Conservation (phyloP, 192 early-diverging fungal species). For the Coemansia sp. region DNA sequence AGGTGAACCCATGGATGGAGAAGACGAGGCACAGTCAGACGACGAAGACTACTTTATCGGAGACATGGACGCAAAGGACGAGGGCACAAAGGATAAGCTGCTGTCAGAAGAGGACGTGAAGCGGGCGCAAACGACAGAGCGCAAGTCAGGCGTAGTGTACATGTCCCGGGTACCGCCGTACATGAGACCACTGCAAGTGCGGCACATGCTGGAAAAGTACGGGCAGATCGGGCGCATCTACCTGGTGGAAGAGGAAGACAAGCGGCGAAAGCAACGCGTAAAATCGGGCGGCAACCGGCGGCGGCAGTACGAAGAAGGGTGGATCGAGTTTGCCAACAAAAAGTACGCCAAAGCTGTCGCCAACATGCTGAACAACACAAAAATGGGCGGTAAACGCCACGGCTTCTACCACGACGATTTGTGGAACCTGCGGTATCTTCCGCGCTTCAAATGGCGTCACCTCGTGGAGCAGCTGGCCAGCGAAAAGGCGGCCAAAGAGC, state of each 20-base stretch:
- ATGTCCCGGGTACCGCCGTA: constrained; percentile 89
- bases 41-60: constrained; percentile 17
- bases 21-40: constrained; percentile 2
- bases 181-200: constrained; percentile 84
- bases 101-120: constrained; percentile 45
- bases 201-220: constrained; percentile 71
- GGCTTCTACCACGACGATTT: constrained; percentile 88
- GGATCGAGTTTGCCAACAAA: constrained; percentile 97
- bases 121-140: constrained; percentile 58
- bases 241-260: constrained; percentile 77
- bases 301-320: constrained; percentile 89
- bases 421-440: constrained; percentile 97
- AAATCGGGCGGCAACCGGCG: constrained; percentile 85
- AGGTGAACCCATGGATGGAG: neutral
- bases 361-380: constrained; percentile 72
- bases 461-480: constrained; percentile 87
- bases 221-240: constrained; percentile 83
- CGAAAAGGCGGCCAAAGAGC: constrained; percentile 73
- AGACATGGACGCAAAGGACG: neutral
- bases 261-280: constrained; percentile 70
- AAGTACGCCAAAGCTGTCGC: constrained; percentile 80
- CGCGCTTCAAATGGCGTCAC: constrained; percentile 96
- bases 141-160: constrained; percentile 83
- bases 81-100: constrained; percentile 7
- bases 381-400: constrained; percentile 85